Evolutionary conservation across 306 rosid genomes (phyloP), one percentile per base, ranked within the genome.

Genomic region (Geum urbanum): DNA sequence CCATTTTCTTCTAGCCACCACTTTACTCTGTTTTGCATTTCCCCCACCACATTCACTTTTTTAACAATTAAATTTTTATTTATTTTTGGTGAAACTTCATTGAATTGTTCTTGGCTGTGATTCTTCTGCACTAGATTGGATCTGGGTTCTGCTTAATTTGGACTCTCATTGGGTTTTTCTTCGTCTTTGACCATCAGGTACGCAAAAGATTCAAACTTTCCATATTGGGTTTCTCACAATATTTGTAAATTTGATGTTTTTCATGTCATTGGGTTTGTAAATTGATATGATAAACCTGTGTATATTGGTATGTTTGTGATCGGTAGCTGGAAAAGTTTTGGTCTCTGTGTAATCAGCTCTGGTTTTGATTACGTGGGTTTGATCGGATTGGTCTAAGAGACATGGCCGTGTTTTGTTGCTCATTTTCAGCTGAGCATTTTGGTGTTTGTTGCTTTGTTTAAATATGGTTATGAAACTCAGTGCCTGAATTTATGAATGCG

Each of bases 71-170:
- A 32, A 1, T 32, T 70, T 52, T 58, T 55, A 4, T 55, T 27
- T 5, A 66, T 18, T 58, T 72, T n/a, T 7, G 63, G 52, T 79
- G 70, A 69, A 78, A 69, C 58, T 73, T 47, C 9, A 18, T 11
- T 66, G 44, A 15, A 15, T 77, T 45, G 49, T 77, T 59, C 72
- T 60, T 71, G 5, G 10, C 73, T 5, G 45, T 73, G 27, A 73
- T 80, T 63, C 66, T n/a, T 43, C 62, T 16, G 32, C 68, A 6
- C 64, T 72, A 54, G 78, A 71, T 83, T 90, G 86, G 92, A 86
- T 87, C 96, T 81, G 77, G 80, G 62, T 72, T 15, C 59, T 48
- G 22, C 70, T 80, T 44, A 65, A 15, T 76, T 76, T 59, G 61
- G 75, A 68, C 60, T 83, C 77, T 9, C 7, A 59, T 44, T 70